Percentiles rank a stretch among this genome's conserved stretches.
phyloP scores from a whole-genome alignment of 1,139 yeast genomes.

The Yamadazyma siamensis region DNA sequence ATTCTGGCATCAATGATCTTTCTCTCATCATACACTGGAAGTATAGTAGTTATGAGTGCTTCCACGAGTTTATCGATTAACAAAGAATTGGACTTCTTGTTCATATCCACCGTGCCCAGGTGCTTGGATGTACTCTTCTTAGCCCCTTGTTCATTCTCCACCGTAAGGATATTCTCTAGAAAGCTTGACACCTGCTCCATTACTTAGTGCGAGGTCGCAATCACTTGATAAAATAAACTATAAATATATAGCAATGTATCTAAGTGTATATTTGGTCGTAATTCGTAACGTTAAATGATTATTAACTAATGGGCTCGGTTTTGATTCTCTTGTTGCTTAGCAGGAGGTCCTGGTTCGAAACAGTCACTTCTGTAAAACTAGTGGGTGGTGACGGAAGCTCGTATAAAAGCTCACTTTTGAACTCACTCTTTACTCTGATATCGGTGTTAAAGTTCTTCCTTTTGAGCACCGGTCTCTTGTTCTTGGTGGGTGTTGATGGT shows the following conservation, averaged over 20 bases:
- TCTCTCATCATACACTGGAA: slow-evolving; percentile 56
- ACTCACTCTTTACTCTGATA: slow-evolving; percentile 1
- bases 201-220: no score
- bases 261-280: no score
- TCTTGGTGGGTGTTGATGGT: slow-evolving; percentile 20
- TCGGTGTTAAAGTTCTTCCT: slow-evolving; percentile 13
- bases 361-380: slow-evolving; percentile 16
- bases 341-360: slow-evolving; percentile 6
- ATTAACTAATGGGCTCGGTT: no score
- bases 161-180: slow-evolving; percentile 25
- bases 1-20: slow-evolving; percentile 47
- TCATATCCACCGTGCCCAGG: slow-evolving; percentile 1
- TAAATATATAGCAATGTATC: no score
- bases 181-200: slow-evolving; percentile 32
- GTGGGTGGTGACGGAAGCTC: slow-evolving; percentile 21
- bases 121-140: slow-evolving; percentile 1
- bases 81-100: slow-evolving; percentile 19
- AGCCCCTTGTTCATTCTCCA: slow-evolving; percentile 14
- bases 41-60: slow-evolving; percentile 62
- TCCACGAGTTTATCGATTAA: slow-evolving; percentile 71
- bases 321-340: no score
- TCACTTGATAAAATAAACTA: no score
- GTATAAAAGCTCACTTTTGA: slow-evolving; percentile 4
- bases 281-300: no score
- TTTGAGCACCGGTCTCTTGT: slow-evolving; percentile 15